A percentile compares a stretch with the other conserved stretches of the same genome.
Evolutionary conservation across 495 filamentous ascomycete genomes (phyloP).

Genomic region (Neurospora sp.): DNA sequence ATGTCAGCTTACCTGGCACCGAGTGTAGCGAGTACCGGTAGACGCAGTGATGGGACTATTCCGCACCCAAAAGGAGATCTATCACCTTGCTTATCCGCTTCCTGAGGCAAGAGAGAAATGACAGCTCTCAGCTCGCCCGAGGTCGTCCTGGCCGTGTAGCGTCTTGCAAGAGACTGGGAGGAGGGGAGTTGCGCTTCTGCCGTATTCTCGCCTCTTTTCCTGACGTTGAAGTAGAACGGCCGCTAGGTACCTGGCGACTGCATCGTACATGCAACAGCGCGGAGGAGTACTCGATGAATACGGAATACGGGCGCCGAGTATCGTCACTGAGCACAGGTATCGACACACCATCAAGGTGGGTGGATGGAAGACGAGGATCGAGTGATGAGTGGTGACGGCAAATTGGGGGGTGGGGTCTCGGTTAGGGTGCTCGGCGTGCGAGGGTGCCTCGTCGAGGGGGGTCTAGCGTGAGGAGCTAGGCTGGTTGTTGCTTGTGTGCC

Average conservation of each 20-base stretch:
- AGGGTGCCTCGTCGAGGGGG: neutral
- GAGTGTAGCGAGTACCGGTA: neutral
- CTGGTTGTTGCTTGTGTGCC: neutral
- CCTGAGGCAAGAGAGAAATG: neutral
- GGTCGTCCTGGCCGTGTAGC: neutral
- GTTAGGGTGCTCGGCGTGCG: neutral
- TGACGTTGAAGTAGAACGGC: neutral
- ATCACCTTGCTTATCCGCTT: neutral
- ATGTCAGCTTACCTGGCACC: neutral
- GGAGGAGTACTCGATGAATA: neutral
- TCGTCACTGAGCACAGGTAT: neutral
- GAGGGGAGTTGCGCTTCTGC: neutral
- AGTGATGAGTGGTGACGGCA: neutral
- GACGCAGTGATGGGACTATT: neutral
- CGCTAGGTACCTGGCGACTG: neutral
- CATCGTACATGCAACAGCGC: neutral
- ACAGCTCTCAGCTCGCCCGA: neutral
- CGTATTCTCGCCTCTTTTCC: neutral
- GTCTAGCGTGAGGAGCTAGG: neutral
- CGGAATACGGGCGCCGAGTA: neutral
- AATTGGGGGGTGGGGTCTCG: neutral
- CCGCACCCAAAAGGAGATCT: neutral
- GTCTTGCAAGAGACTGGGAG: neutral
- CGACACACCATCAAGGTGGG: neutral
- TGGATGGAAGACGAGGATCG: neutral